Evolutionary conservation across 768 basidiomycete genomes (phyloP).

Genomic region (Porpolomopsis calyptriformis): DNA sequence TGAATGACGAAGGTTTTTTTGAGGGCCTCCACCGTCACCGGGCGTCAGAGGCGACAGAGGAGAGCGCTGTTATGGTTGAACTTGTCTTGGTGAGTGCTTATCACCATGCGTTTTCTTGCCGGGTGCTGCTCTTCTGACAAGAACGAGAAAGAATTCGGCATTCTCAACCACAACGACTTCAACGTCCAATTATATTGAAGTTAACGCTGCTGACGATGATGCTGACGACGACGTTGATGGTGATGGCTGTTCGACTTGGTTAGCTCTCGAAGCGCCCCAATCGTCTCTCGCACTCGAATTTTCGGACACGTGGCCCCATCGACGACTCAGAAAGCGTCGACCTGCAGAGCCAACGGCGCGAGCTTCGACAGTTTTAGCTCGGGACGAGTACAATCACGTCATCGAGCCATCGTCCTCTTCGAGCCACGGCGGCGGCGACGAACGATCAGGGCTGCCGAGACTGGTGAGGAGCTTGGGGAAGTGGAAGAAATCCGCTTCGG

Average conservation of each 20-base stretch:
- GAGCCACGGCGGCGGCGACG: neutral
- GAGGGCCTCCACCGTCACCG: conserved; percentile 8
- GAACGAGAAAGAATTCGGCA: conserved; percentile 11
- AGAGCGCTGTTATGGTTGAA: conserved; percentile 4
- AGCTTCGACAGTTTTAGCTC: conserved; percentile 6
- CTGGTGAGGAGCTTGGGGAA: neutral
- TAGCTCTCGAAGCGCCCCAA: conserved; percentile 13
- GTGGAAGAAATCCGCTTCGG: neutral
- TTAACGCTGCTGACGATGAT: conserved; percentile 10
- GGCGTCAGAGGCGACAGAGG: neutral
- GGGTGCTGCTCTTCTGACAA: too few relatives aligned
- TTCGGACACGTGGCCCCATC: neutral
- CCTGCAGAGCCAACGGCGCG: neutral
- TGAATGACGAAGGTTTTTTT: conserved; percentile 12
- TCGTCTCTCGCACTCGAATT: conserved; percentile 8
- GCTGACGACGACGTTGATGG: conserved; percentile 7
- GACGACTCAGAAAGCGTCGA: conserved; percentile 4
- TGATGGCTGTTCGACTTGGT: conserved; percentile 10
- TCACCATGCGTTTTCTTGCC: neutral
- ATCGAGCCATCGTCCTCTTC: neutral
- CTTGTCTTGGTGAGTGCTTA: conserved; percentile 10
- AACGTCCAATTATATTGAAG: conserved; percentile 17
- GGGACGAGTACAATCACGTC: conserved; percentile 8
- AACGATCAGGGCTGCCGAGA: neutral
- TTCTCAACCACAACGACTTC: conserved; percentile 19